These are phyloP conservation scores for Hypholoma sublateritium DNA, from an alignment of 768 basidiomycete species.

Conservation along the genomic window DNA sequence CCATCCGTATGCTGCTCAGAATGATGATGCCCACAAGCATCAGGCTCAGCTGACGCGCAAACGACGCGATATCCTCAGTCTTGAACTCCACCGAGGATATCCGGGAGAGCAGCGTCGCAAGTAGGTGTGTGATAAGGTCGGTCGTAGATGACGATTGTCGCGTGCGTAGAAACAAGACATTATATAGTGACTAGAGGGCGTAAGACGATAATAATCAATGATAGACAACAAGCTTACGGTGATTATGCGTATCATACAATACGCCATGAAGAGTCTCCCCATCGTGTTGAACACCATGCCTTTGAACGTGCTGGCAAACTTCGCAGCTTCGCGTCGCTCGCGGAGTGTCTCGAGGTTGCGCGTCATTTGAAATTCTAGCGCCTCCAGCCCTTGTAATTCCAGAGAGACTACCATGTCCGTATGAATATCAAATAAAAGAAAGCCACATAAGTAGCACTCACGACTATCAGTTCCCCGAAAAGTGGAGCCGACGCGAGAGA, in stretches of 20 bases:
- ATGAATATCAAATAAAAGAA: neutral
- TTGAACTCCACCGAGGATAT: slow-evolving; percentile 20
- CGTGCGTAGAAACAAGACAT: slow-evolving; percentile 42
- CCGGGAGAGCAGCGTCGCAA: slow-evolving; percentile 31
- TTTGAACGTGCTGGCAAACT: slow-evolving; percentile 52
- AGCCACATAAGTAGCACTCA: slow-evolving; percentile 18
- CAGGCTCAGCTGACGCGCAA: slow-evolving; percentile 58
- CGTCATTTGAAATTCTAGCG: slow-evolving; percentile 68
- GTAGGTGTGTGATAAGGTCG: slow-evolving; percentile 40
- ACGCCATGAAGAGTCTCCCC: slow-evolving; percentile 59
- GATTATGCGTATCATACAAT: slow-evolving; percentile 63
- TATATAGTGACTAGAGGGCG: slow-evolving; percentile 44
- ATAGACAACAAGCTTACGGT: slow-evolving; percentile 43
- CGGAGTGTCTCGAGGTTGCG: slow-evolving; percentile 53
- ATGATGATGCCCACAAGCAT: slow-evolving; percentile 77
- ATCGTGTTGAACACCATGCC: slow-evolving; percentile 49
- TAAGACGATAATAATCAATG: neutral
- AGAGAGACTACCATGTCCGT: slow-evolving; percentile 37
- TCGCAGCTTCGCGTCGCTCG: slow-evolving; percentile 44
- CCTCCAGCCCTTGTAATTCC: slow-evolving; percentile 64
- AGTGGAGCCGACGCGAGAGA: slow-evolving; percentile 48
- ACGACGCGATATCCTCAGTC: slow-evolving; percentile 34
- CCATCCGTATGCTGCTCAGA: slow-evolving; percentile 65
- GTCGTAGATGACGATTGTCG: slow-evolving; percentile 35
- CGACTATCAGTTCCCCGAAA: slow-evolving; percentile 47